Conservation (phyloP, 164 flowering plant genomes). For the Piper longum region DNA sequence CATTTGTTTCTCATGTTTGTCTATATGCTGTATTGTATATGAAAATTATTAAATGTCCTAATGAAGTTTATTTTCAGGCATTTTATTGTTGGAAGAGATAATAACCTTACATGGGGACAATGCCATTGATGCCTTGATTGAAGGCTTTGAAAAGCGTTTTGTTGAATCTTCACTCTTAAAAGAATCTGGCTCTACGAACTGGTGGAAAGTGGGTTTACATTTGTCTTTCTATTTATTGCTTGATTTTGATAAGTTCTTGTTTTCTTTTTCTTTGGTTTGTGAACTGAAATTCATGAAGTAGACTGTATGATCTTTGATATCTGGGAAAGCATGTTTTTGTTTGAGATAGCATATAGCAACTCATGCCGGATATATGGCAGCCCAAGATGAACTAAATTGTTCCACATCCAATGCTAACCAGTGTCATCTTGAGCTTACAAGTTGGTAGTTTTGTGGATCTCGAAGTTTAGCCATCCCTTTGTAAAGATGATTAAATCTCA, state of each 20-base stretch:
- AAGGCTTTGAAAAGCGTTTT: conserved; percentile 45
- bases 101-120: conserved; percentile 35
- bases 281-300: neutral
- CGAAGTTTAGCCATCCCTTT: no score
- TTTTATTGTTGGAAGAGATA: conserved; percentile 73
- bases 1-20: neutral
- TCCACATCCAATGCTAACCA: no score
- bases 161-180: conserved; percentile 64
- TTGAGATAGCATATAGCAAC: no score
- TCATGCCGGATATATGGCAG: no score
- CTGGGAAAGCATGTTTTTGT: no score
- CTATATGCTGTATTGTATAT: neutral
- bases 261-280: neutral
- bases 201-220: conserved; percentile 82
- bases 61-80: conserved; percentile 28
- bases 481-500: no score
- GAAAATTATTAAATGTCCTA: neutral
- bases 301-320: no score
- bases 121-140: conserved; percentile 54
- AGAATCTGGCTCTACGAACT: conserved; percentile 45
- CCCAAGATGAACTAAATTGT: no score
- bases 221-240: neutral
- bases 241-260: neutral
- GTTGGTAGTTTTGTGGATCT: no score
- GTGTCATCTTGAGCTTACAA: no score